Percentiles rank a stretch among this genome's conserved stretches.
Conservation (phyloP, 2,329 filamentous ascomycete species). For the Microcyclospora pomicola region DNA sequence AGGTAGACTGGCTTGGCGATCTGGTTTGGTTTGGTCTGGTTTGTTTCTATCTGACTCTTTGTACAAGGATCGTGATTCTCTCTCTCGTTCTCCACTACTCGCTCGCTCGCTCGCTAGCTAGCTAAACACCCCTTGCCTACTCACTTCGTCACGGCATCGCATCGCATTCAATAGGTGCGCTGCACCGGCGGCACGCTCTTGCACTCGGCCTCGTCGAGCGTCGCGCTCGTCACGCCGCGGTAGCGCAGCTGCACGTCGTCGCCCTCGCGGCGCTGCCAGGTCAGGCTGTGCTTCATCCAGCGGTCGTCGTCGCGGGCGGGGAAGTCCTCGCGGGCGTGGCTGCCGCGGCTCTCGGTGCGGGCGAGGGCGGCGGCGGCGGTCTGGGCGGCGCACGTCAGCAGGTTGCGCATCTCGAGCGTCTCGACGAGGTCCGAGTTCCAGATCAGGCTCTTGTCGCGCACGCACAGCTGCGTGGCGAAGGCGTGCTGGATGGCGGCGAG, state of each 20-base stretch:
- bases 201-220: constrained; percentile 33
- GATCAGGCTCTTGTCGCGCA: constrained; percentile 33
- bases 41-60: too few relatives aligned
- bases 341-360: constrained; percentile 32
- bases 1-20: too few relatives aligned
- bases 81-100: too few relatives aligned
- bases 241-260: constrained; percentile 30
- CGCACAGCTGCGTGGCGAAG: constrained; percentile 23
- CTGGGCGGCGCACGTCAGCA: constrained; percentile 34
- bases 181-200: constrained; percentile 18
- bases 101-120: too few relatives aligned
- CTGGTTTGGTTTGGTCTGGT: too few relatives aligned
- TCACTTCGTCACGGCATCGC: background rate
- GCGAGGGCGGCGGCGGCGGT: constrained; percentile 32
- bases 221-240: constrained; percentile 29
- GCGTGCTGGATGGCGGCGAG: constrained; percentile 24
- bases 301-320: constrained; percentile 28
- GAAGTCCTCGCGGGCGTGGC: constrained; percentile 36
- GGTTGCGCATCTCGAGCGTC: constrained; percentile 34
- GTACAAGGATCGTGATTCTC: too few relatives aligned
- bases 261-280: constrained; percentile 29
- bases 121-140: too few relatives aligned
- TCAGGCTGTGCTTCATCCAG: constrained; percentile 37
- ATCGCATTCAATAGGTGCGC: constrained; percentile 15
- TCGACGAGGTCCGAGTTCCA: constrained; percentile 38